Conservation (phyloP, 208 protist species). For the Trypanosoma melophagium region DNA sequence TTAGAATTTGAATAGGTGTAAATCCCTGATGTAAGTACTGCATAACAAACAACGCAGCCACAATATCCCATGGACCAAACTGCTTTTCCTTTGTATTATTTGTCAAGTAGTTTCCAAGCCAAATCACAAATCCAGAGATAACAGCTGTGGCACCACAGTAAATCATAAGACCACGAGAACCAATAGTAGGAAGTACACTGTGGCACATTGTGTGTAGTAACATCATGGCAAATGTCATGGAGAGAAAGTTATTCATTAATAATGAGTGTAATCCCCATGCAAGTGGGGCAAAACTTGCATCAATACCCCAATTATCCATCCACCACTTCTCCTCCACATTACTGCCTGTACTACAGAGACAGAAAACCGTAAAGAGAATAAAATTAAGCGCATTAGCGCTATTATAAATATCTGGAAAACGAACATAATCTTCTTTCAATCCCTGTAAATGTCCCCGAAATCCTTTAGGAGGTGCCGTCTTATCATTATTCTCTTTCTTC, state of each 20-base stretch:
- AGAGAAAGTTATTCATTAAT: constrained; percentile 89
- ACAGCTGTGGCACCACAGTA: constrained; percentile 65
- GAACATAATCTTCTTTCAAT: constrained; percentile 70
- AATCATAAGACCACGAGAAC: constrained; percentile 56
- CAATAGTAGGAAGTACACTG: constrained; percentile 67
- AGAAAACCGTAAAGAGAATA: constrained; percentile 88
- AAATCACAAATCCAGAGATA: constrained; percentile 80
- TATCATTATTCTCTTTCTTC: constrained; percentile 19
- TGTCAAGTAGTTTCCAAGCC: constrained; percentile 48
- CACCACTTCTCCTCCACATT: constrained; percentile 84
- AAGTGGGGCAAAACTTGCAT: constrained; percentile 64
- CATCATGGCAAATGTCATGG: constrained; percentile 89
- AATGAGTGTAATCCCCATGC: constrained; percentile 85
- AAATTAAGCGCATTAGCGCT: constrained; percentile 87
- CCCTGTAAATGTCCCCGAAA: constrained; percentile 63
- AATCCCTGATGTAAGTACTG: constrained; percentile 75
- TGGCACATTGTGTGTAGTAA: constrained; percentile 86
- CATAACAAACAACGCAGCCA: constrained; percentile 81
- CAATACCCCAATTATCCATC: constrained; percentile 75
- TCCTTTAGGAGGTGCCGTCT: constrained; percentile 15
- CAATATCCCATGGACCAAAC: constrained; percentile 90
- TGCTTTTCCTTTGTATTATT: constrained; percentile 71
- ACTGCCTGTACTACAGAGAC: constrained; percentile 85
- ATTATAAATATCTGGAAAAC: constrained; percentile 91
- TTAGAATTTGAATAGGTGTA: constrained; percentile 67